Evolutionary conservation across 2,329 filamentous ascomycete genomes (phyloP).

Genomic region (Trematosphaeria pertusa): DNA sequence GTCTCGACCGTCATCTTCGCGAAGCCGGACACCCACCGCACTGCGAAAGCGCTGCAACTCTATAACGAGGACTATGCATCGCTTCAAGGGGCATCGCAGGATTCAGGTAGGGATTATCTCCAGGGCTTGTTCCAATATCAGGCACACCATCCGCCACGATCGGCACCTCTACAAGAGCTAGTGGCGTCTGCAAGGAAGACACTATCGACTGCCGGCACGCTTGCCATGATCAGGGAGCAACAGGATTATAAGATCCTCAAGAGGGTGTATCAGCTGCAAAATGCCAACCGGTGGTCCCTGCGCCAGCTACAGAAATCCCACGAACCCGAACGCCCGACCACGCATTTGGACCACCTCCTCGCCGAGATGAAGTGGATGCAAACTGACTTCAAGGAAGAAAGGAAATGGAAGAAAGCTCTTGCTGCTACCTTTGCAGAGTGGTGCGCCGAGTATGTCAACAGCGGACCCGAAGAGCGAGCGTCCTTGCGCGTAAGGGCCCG

Average conservation of each 20-base stretch:
- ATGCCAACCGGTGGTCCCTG: slow-evolving; percentile 90
- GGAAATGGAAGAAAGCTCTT: slow-evolving; percentile 88
- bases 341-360: slow-evolving; percentile 86
- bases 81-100: slow-evolving; percentile 55
- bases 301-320: slow-evolving; percentile 84
- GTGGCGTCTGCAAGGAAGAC: slow-evolving; percentile 88
- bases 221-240: slow-evolving; percentile 81
- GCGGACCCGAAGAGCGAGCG: slow-evolving; percentile 67
- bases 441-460: slow-evolving; percentile 81
- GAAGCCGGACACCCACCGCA: slow-evolving; percentile 58
- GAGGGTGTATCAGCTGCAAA: slow-evolving; percentile 88
- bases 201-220: slow-evolving; percentile 82
- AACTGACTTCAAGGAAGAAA: slow-evolving; percentile 91
- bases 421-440: slow-evolving; percentile 81
- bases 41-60: slow-evolving; percentile 39
- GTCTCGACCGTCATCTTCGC: slow-evolving; percentile 81
- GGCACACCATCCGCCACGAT: slow-evolving; percentile 63
- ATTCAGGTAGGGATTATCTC: slow-evolving; percentile 64
- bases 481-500: slow-evolving; percentile 71
- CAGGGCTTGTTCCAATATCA: slow-evolving; percentile 66
- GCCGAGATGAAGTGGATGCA: slow-evolving; percentile 98
- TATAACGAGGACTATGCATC: slow-evolving; percentile 50
- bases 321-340: slow-evolving; percentile 77
- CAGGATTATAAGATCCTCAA: slow-evolving; percentile 87
- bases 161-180: slow-evolving; percentile 69